phyloP scores from a whole-genome alignment of 768 basidiomycete genomes.

The Sutorius australiensis region DNA sequence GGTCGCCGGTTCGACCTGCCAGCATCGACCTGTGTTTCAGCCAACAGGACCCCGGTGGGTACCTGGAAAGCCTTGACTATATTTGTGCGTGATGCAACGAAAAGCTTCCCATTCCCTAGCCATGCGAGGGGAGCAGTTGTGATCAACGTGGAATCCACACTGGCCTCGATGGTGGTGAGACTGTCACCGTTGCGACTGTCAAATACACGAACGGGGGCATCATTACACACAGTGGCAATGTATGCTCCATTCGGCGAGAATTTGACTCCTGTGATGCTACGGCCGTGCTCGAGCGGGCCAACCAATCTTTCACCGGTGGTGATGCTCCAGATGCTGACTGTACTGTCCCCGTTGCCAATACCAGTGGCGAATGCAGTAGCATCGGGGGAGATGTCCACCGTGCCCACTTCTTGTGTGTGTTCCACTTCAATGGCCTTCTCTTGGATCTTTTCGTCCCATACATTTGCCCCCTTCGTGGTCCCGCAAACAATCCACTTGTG shows the following conservation, averaged over 20 bases:
- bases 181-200: background rate
- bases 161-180: background rate
- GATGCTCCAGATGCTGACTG: background rate
- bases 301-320: background rate
- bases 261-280: background rate
- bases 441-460: background rate
- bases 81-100: background rate
- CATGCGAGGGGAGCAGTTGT: background rate
- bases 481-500: background rate
- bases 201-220: background rate
- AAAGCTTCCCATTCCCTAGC: background rate
- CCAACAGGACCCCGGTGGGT: background rate
- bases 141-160: background rate
- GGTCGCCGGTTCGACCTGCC: background rate
- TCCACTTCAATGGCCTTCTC: background rate
- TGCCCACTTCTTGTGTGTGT: rapidly evolving
- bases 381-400: background rate
- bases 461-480: background rate
- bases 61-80: background rate
- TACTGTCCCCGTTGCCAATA: background rate
- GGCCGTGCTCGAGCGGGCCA: background rate
- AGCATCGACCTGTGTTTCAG: background rate
- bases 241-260: background rate
- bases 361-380: background rate
- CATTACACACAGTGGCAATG: background rate